Evolutionary conservation across 495 filamentous ascomycete genomes (phyloP).

Genomic region (Bacidia rubella): DNA sequence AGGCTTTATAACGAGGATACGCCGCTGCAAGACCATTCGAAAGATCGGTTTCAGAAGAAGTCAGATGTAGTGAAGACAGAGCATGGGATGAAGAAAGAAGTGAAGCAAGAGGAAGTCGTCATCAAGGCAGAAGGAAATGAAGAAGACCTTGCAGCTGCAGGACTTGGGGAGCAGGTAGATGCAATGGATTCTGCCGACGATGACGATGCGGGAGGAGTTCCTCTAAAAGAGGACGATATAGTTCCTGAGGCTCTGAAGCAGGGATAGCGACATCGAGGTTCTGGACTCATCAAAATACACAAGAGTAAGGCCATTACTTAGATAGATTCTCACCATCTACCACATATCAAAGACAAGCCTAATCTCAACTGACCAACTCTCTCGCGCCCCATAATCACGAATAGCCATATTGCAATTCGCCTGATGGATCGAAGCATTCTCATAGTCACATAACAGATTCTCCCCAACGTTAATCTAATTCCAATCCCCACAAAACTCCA

Average conservation of each 20-base stretch:
- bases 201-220: background rate
- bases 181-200: background rate
- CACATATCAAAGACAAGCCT: no score
- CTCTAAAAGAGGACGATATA: background rate
- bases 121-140: constrained; percentile 1
- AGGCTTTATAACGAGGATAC: constrained; percentile 77
- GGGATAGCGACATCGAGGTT: no score
- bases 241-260: background rate
- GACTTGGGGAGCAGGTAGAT: background rate
- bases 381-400: no score
- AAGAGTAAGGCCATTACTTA: no score
- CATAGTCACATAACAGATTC: no score
- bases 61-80: background rate
- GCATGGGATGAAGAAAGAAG: constrained; percentile 1
- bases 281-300: no score
- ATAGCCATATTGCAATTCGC: no score
- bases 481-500: no score
- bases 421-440: no score
- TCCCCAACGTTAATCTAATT: no score
- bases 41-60: constrained; percentile 17
- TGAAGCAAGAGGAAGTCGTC: background rate
- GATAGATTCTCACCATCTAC: no score
- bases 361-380: no score
- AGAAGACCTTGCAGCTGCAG: background rate
- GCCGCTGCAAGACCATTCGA: constrained; percentile 41